phyloP scores from a whole-genome alignment of 805 yeast genomes.

The Saturnispora kantuleensis region DNA sequence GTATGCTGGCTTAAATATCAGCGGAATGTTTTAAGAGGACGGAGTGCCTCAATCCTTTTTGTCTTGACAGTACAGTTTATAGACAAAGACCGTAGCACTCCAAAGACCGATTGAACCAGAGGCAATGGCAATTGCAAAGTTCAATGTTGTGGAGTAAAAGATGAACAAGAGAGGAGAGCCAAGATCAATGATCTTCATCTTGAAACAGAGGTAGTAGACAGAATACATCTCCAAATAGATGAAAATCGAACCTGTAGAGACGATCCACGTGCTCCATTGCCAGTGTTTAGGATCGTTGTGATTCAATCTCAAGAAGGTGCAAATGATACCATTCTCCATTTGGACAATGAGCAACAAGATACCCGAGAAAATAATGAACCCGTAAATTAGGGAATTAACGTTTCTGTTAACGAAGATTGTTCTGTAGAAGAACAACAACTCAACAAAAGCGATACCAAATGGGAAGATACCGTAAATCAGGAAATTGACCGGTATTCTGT shows the following conservation, averaged over 20 bases:
- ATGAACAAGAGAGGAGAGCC: conserved; percentile 61
- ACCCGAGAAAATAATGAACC: conserved; percentile 58
- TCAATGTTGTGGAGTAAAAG: conserved; percentile 58
- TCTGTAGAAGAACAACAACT: conserved; percentile 60
- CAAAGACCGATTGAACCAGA: conserved; percentile 70
- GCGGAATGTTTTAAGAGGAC: too few species aligned
- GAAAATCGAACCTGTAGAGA: conserved; percentile 61
- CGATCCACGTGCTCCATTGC: conserved; percentile 76
- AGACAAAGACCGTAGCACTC: conserved; percentile 57
- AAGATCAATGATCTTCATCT: conserved; percentile 54
- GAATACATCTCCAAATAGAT: conserved; percentile 62
- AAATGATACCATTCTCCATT: conserved; percentile 61
- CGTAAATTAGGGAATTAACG: conserved; percentile 42
- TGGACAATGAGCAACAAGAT: conserved; percentile 51
- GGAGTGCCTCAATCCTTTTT: conserved; percentile 12
- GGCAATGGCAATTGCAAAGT: conserved; percentile 52
- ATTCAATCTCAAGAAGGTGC: conserved; percentile 51
- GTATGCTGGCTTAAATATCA: too few species aligned
- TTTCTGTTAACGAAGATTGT: conserved; percentile 75
- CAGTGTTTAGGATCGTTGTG: conserved; percentile 47
- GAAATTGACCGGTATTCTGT: conserved; percentile 25
- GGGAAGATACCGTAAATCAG: conserved; percentile 64
- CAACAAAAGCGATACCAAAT: conserved; percentile 73
- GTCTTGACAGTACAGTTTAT: conserved; percentile 43
- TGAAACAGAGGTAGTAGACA: conserved; percentile 49